Conservation (phyloP, 495 filamentous ascomycete genomes). For the Letharia columbiana region DNA sequence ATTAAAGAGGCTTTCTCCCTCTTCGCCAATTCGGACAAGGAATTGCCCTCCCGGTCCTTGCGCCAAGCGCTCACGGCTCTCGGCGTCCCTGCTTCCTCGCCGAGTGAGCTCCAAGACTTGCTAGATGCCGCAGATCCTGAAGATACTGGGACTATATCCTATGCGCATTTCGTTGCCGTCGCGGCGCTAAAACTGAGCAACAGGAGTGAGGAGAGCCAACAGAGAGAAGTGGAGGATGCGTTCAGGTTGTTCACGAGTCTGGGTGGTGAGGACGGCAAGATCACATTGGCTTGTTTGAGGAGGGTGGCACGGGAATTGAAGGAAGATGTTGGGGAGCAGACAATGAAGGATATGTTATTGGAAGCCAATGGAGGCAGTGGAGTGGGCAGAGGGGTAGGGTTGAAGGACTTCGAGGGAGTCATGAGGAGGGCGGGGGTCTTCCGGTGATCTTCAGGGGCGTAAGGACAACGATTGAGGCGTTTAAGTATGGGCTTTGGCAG, state of each 20-base stretch:
- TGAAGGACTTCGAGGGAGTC: conserved; percentile 75
- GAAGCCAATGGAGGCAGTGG: conserved; percentile 82
- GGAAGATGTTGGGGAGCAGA: conserved; percentile 66
- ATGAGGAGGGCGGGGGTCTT: conserved; percentile 80
- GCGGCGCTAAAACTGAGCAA: conserved; percentile 71
- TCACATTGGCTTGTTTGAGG: conserved; percentile 67
- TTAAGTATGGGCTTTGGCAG: background rate
- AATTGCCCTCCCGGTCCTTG: conserved; percentile 21
- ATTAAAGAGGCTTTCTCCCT: conserved; percentile 83
- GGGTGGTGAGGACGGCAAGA: conserved; percentile 40
- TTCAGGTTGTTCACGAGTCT: conserved; percentile 61
- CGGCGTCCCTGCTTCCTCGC: conserved; percentile 53
- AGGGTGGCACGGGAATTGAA: conserved; percentile 73
- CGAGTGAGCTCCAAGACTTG: conserved; percentile 62
- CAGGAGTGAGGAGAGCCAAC: conserved; percentile 44
- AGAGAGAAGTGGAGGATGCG: conserved; percentile 67
- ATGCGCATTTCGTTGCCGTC: conserved; percentile 69
- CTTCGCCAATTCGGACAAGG: conserved; percentile 45
- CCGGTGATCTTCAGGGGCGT: conserved; percentile 32
- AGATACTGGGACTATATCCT: conserved; percentile 64
- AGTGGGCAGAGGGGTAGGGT: conserved; percentile 59
- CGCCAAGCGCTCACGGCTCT: conserved; percentile 52
- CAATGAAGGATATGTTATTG: conserved; percentile 84
- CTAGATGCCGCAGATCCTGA: conserved; percentile 73
- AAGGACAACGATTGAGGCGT: background rate